Base-by-base conservation (phyloP, 495 filamentous ascomycete genomes). In the Hypoxylon cercidicola region DNA sequence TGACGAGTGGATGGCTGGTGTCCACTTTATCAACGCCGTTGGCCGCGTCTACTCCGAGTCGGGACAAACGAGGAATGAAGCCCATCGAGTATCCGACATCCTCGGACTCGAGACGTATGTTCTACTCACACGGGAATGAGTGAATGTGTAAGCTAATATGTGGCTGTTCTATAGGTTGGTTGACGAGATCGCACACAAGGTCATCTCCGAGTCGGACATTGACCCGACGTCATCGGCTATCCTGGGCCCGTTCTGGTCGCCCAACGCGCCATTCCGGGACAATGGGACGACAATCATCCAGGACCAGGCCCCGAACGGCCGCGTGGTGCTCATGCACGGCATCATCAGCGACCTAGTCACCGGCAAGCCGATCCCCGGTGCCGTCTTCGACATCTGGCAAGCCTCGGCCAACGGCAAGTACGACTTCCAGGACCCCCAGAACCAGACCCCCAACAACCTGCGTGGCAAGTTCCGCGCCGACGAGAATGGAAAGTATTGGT, bases 361-460 rank as follows among this genome's bases (percentile, higher is more conserved):
- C 19, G 87, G 87, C 68, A 81, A 85, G 77, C 87, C 87, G 55
- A 88, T 94, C 74, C 83, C 79, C 46, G 77, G 77, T 68, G 90
- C 89, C 69, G 87, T 90, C 54, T 85, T 94, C 72, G 91, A 95
- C 75, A 89, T 93, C 81, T 95, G 91, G 91, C 90, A 95, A 74
- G 90, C 90, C 39, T 89, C 86, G 6, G 82, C 90, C 77, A 95
- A 93, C 81, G 90, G 90, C 71, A 85, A 90, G 73, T 95, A 95
- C 84, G 91, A 95, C 75, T 92, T 93, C 87, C 91, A 95, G 79
- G 91, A 93, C 77, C 87, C 89, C 35, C 80, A 86, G 34, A 82
- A 84, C 75, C 90, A 94, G 83, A 76, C 79, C 44, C 87, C 89
- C 74, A 91, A 90, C 84, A 94, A 94, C 82, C 83, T 94, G 20